Evolutionary conservation across 139 green algal genomes (phyloP).

Genomic region (Chlamydomonas sphaeroides): DNA sequence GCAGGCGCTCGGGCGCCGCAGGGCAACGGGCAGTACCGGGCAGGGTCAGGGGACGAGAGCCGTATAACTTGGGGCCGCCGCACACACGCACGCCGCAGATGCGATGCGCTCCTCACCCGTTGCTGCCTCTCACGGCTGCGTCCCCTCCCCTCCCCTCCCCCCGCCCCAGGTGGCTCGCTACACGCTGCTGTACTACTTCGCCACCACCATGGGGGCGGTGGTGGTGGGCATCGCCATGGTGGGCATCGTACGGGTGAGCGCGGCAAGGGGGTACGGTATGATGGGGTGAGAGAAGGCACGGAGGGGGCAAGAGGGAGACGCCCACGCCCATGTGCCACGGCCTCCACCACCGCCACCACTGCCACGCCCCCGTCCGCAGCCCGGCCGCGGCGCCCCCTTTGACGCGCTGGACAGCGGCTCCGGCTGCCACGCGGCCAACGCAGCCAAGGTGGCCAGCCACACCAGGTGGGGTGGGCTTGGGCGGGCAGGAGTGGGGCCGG

Average conservation of each 20-base stretch:
- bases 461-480: too few species aligned
- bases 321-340: too few species aligned
- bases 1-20: too few species aligned
- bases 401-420: constrained; percentile 1
- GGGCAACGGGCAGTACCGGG: too few species aligned
- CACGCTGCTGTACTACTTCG: constrained; percentile 40
- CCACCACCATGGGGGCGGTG: constrained; percentile 37
- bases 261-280: neutral
- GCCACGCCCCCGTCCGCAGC: neutral
- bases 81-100: too few species aligned
- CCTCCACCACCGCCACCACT: neutral
- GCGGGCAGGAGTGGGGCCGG: too few species aligned
- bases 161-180: constrained; percentile 26
- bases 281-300: neutral
- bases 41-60: too few species aligned
- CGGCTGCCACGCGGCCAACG: constrained; percentile 25
- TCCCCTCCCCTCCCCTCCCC: neutral
- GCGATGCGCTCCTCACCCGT: too few species aligned
- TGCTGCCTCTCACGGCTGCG: neutral
- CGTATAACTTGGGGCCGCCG: too few species aligned
- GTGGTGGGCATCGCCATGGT: constrained; percentile 29
- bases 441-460: constrained; percentile 3
- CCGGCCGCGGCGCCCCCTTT: constrained; percentile 25
- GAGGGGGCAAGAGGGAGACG: neutral
- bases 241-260: constrained; percentile 9